Percentiles rank a stretch among this genome's conserved stretches.
Evolutionary conservation across 75 land plant species (phyloP).

Genomic region (Cryptomeria japonica): DNA sequence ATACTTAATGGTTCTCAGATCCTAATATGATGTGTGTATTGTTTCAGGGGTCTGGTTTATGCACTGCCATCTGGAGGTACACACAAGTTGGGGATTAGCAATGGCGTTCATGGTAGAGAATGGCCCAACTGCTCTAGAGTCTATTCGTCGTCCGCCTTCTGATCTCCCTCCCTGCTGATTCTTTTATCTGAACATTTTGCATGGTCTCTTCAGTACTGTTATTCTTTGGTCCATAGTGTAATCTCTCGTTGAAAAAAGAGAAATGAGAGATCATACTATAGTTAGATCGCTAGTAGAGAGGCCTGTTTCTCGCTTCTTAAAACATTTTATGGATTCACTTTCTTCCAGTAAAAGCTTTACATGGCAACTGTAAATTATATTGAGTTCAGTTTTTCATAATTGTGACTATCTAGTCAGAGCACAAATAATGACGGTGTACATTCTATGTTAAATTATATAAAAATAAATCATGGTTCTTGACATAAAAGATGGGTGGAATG

Average conservation of each 20-base stretch:
- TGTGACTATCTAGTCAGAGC: too few relatives aligned
- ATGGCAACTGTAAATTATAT: too few relatives aligned
- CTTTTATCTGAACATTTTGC: background rate
- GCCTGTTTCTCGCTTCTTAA: too few relatives aligned
- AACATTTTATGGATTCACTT: too few relatives aligned
- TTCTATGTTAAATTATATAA: too few relatives aligned
- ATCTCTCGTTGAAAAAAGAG: background rate
- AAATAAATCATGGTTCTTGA: too few relatives aligned
- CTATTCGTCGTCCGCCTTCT: background rate
- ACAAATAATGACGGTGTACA: too few relatives aligned
- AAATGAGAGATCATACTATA: too few relatives aligned
- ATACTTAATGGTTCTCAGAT: background rate
- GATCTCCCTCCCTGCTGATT: background rate
- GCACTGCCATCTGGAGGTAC: slow-evolving; percentile 59
- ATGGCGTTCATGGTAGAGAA: slow-evolving; percentile 7
- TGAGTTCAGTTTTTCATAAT: too few relatives aligned
- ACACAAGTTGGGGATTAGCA: slow-evolving; percentile 40
- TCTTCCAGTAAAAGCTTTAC: too few relatives aligned
- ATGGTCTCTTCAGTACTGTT: background rate
- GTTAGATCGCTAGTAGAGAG: too few relatives aligned
- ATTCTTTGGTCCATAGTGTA: background rate
- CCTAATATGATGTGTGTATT: background rate
- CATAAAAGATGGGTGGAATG: too few relatives aligned
- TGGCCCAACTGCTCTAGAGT: background rate
- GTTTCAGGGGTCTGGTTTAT: slow-evolving; percentile 50